A percentile compares a stretch with the other conserved stretches of the same genome.
Evolutionary conservation across 1,284 basidiomycete genomes (phyloP).

Genomic region (Fomes fomentarius): DNA sequence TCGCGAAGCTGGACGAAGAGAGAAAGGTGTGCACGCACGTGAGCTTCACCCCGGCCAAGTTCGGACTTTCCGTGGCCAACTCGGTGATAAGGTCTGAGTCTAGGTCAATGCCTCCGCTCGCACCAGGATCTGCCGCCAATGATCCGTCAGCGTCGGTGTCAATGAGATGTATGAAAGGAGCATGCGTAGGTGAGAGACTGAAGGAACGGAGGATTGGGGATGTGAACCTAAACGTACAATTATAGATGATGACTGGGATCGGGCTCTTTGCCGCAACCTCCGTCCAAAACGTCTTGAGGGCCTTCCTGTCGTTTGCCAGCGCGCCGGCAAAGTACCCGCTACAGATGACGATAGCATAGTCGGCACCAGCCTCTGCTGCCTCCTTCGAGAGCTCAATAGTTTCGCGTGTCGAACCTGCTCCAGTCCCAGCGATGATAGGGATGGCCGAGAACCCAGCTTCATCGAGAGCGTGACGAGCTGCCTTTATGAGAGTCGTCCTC

Average conservation of each 20-base stretch:
- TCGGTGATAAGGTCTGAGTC: slow-evolving; percentile 86
- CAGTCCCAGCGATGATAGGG: slow-evolving; percentile 83
- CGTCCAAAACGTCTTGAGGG: slow-evolving; percentile 77
- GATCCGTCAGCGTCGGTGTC: slow-evolving; percentile 5
- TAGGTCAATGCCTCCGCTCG: slow-evolving; percentile 83
- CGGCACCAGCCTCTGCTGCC: slow-evolving; percentile 81
- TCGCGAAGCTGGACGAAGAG: too few species aligned
- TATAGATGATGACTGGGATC: slow-evolving; percentile 61
- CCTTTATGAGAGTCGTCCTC: slow-evolving; percentile 66
- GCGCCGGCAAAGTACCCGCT: slow-evolving; percentile 87
- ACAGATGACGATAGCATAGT: slow-evolving; percentile 81
- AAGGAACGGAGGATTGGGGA: not conserved
- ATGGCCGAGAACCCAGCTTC: slow-evolving; percentile 57
- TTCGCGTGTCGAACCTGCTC: slow-evolving; percentile 79
- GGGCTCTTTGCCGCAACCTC: slow-evolving; percentile 79
- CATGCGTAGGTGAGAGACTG: not conserved
- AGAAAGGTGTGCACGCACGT: slow-evolving; percentile 65
- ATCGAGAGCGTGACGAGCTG: slow-evolving; percentile 74
- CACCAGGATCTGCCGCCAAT: slow-evolving; percentile 67
- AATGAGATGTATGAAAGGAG: not conserved
- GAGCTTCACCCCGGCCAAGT: slow-evolving; percentile 84
- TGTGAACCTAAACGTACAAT: slow-evolving; percentile 25
- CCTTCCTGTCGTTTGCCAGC: slow-evolving; percentile 59
- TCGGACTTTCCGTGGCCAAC: slow-evolving; percentile 73
- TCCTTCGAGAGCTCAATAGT: slow-evolving; percentile 74